phyloP scores from a whole-genome alignment of 306 rosid genomes.

The Cucurbita pepo region DNA sequence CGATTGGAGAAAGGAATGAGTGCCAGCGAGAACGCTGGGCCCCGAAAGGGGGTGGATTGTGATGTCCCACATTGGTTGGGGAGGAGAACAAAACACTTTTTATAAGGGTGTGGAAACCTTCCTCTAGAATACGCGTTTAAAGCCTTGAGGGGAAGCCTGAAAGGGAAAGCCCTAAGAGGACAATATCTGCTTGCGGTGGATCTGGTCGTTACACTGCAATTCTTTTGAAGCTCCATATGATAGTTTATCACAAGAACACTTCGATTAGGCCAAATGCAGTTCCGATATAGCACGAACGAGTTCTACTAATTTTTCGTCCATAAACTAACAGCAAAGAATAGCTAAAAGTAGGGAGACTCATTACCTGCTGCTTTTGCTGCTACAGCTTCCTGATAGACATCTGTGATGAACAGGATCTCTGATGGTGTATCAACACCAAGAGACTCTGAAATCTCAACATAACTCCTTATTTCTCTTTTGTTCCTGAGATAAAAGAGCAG shows the following conservation, averaged over 20 bases:
- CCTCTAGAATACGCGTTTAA: too few species aligned
- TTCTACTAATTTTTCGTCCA: not conserved
- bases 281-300: not conserved
- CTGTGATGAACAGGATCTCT: slow-evolving; percentile 70
- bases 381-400: slow-evolving; percentile 73
- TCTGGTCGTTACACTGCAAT: too few species aligned
- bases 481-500: slow-evolving; percentile 30
- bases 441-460: slow-evolving; percentile 57
- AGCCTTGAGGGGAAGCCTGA: too few species aligned
- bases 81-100: too few species aligned
- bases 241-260: not conserved
- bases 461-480: slow-evolving; percentile 67
- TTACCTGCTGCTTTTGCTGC: slow-evolving; percentile 97
- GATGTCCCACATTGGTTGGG: too few species aligned
- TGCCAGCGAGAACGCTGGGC: too few species aligned
- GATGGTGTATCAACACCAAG: slow-evolving; percentile 82
- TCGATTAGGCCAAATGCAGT: not conserved
- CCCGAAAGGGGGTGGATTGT: too few species aligned
- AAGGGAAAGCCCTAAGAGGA: too few species aligned
- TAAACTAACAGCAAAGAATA: not conserved
- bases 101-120: too few species aligned
- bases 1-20: too few species aligned
- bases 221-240: not conserved
- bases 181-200: too few species aligned
- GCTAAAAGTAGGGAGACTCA: not conserved